These are phyloP conservation scores for Penicillium taxi DNA, from an alignment of 495 filamentous ascomycete species.

Conservation along the genomic window DNA sequence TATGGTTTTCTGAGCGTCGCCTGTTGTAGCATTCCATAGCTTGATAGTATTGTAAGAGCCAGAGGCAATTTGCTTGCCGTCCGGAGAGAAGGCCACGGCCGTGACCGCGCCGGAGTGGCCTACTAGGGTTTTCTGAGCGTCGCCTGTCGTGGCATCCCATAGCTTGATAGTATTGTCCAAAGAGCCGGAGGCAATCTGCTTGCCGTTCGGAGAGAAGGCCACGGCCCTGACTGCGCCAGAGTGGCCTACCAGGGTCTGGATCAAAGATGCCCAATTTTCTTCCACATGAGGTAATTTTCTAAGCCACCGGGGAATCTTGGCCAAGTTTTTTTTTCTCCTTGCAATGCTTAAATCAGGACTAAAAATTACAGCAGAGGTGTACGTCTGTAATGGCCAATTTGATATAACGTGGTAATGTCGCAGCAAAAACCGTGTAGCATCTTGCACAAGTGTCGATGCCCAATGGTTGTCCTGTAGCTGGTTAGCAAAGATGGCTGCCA, in stretches of 20 bases:
- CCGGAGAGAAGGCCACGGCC: no score
- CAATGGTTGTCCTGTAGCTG: neutral
- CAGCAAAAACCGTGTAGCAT: conserved; percentile 16
- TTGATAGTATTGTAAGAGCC: no score
- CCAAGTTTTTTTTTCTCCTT: conserved; percentile 13
- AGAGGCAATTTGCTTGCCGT: no score
- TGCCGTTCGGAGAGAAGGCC: no score
- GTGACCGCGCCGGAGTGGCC: no score
- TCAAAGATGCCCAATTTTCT: neutral
- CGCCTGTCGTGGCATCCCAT: no score
- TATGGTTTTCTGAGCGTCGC: no score
- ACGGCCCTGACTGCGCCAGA: no score
- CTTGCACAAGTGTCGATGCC: conserved; percentile 10
- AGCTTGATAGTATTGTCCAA: conserved; percentile 22
- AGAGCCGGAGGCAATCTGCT: no score
- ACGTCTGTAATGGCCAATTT: conserved; percentile 11
- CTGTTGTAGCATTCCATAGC: no score
- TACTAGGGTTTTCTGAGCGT: no score
- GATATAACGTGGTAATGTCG: conserved; percentile 9
- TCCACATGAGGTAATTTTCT: neutral
- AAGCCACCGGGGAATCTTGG: neutral
- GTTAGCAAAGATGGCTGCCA: neutral
- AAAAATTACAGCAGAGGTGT: conserved; percentile 12
- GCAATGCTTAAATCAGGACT: conserved; percentile 8
- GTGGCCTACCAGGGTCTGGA: conserved; percentile 1